These are phyloP conservation scores for Protostelium mycophagum DNA, from an alignment of 78 protist species.

Conservation along the genomic window DNA sequence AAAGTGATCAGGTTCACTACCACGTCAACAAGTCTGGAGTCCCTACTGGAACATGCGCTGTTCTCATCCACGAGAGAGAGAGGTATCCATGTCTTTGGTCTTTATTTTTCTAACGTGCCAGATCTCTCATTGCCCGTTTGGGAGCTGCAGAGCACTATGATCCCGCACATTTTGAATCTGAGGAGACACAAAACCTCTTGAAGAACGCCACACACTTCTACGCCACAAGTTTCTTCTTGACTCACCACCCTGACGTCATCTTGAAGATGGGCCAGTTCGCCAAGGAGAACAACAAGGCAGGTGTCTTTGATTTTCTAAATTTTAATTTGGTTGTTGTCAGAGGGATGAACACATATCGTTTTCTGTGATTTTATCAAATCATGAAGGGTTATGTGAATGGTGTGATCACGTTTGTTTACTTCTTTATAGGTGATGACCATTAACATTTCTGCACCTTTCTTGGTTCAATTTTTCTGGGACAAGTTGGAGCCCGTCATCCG, in stretches of 20 bases:
- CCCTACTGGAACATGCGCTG: conserved; percentile 97
- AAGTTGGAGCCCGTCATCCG: conserved; percentile 62
- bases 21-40: conserved; percentile 35
- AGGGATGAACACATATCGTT: too few species aligned
- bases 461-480: conserved; percentile 85
- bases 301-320: conserved; percentile 45
- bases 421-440: conserved; percentile 28
- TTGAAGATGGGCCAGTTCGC: conserved; percentile 79
- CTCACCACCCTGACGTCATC: conserved; percentile 78
- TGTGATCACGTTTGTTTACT: not conserved
- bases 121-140: conserved; percentile 80
- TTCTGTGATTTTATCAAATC: not conserved
- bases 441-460: conserved; percentile 93
- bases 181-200: conserved; percentile 56
- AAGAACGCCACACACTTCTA: conserved; percentile 64
- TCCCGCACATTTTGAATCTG: conserved; percentile 40
- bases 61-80: conserved; percentile 66
- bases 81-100: conserved; percentile 36
- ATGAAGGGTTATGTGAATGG: conserved; percentile 4
- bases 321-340: too few species aligned
- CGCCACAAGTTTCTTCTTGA: conserved; percentile 89
- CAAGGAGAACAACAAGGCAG: conserved; percentile 68
- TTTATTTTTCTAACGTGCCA: not conserved
- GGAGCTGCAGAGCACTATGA: conserved; percentile 93
- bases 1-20: conserved; percentile 6